phyloP scores from a whole-genome alignment of 768 basidiomycete genomes.

The Rhodosporidiobolus odoratus region DNA sequence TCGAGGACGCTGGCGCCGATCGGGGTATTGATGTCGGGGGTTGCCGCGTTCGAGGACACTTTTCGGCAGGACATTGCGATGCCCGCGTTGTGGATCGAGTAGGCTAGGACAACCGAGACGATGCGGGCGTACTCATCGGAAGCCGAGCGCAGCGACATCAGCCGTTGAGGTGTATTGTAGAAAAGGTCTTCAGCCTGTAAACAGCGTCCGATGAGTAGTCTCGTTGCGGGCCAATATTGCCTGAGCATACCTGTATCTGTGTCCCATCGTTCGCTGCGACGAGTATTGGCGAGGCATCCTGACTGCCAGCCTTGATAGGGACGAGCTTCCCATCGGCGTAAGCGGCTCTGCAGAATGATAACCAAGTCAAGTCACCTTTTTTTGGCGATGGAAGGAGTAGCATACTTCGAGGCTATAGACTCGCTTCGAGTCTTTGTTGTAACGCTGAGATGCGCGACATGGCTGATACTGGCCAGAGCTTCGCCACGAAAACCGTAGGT shows the following conservation, averaged over 20 bases:
- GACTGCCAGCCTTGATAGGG: conserved; percentile 64
- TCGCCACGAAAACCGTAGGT: conserved; percentile 98
- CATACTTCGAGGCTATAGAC: conserved; percentile 88
- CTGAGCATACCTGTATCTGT: conserved; percentile 60
- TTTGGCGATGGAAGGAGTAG: not conserved
- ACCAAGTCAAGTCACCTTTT: too few relatives aligned
- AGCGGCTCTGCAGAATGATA: conserved; percentile 56
- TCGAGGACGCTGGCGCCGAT: conserved; percentile 59
- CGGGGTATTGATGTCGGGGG: conserved; percentile 30
- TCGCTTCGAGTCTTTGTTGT: conserved; percentile 82
- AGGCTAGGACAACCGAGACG: conserved; percentile 83
- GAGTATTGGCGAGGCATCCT: conserved; percentile 67
- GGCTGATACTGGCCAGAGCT: conserved; percentile 90
- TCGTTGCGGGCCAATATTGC: not conserved
- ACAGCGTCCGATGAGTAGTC: not conserved
- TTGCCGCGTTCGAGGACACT: conserved; percentile 48
- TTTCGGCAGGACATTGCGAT: conserved; percentile 89
- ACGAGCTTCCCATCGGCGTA: conserved; percentile 74
- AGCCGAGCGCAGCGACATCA: conserved; percentile 72
- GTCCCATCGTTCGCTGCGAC: conserved; percentile 95
- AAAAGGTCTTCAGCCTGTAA: conserved; percentile 90
- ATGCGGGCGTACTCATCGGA: conserved; percentile 91
- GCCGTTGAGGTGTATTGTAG: conserved; percentile 81
- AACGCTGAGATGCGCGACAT: conserved; percentile 81
- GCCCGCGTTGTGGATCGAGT: conserved; percentile 86